phyloP scores from a whole-genome alignment of 192 early-diverging fungal species.

The Coemansia sp. region DNA sequence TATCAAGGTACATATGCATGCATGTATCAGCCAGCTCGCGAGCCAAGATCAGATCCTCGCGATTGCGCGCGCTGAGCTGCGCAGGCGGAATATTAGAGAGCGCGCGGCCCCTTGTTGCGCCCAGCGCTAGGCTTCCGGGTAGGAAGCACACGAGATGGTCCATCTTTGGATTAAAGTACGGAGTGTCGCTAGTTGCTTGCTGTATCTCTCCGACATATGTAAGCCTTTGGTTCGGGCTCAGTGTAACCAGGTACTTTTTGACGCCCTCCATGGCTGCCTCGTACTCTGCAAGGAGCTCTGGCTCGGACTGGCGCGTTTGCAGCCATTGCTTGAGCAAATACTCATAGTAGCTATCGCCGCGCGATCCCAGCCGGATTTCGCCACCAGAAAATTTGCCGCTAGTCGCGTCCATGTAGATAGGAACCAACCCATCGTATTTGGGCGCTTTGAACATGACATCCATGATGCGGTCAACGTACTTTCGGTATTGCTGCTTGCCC shows the following conservation, averaged over 20 bases:
- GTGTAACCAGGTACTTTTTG: constrained; percentile 31
- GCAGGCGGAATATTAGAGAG: constrained; percentile 14
- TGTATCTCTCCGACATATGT: constrained; percentile 36
- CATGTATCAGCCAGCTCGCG: constrained; percentile 79
- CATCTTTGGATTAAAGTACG: constrained; percentile 62
- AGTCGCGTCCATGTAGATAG: constrained; percentile 58
- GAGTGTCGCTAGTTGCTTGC: constrained; percentile 57
- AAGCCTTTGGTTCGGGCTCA: constrained; percentile 17
- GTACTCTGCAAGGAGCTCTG: constrained; percentile 65
- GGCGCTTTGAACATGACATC: constrained; percentile 19
- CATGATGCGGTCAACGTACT: constrained; percentile 63
- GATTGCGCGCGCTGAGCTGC: constrained; percentile 15
- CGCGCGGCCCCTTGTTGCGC: constrained; percentile 34
- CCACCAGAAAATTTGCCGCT: constrained; percentile 14
- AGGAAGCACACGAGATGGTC: constrained; percentile 95
- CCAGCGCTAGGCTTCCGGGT: constrained; percentile 50
- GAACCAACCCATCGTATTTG: constrained; percentile 63
- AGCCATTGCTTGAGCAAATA: constrained; percentile 91
- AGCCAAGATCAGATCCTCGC: constrained; percentile 73
- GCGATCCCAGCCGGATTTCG: constrained; percentile 31
- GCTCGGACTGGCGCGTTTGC: constrained; percentile 70
- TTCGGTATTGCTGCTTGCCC: constrained; percentile 68
- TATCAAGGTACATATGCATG: constrained; percentile 78
- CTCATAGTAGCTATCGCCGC: constrained; percentile 93
- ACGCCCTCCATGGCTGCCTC: constrained; percentile 54